These are phyloP conservation scores for Vigna reflexopilosa DNA, from an alignment of 306 rosid species.

Conservation along the genomic window DNA sequence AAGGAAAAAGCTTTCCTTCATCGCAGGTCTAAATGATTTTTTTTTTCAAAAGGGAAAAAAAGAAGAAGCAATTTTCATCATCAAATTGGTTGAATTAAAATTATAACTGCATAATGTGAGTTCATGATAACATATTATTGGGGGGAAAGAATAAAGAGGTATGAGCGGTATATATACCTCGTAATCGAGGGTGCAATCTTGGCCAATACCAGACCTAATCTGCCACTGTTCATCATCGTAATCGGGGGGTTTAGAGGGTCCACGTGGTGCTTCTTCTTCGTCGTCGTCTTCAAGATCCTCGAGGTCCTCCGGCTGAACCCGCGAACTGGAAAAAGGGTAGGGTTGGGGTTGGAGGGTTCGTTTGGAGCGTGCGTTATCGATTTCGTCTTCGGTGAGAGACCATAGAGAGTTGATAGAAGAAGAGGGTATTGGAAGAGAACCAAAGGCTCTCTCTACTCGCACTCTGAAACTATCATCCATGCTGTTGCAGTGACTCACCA, in stretches of 20 bases:
- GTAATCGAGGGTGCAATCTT: slow-evolving; percentile 80
- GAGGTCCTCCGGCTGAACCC: slow-evolving; percentile 54
- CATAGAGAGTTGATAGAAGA: slow-evolving; percentile 61
- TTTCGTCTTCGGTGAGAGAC: slow-evolving; percentile 83
- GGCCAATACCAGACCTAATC: slow-evolving; percentile 77
- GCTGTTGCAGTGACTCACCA: not conserved
- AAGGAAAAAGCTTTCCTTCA: not conserved
- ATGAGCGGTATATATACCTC: slow-evolving; percentile 57
- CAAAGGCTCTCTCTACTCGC: slow-evolving; percentile 44
- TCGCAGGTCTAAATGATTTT: not conserved
- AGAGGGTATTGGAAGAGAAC: slow-evolving; percentile 49
- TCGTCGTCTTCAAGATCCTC: slow-evolving; percentile 59
- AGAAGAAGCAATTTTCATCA: not conserved
- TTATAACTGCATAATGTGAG: not conserved
- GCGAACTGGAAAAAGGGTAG: slow-evolving; percentile 13
- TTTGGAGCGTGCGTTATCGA: slow-evolving; percentile 48
- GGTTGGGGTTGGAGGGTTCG: slow-evolving; percentile 48
- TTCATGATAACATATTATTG: not conserved
- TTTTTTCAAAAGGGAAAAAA: not conserved
- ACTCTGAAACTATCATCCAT: slow-evolving; percentile 56
- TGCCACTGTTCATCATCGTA: slow-evolving; percentile 87
- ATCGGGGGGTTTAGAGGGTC: slow-evolving; percentile 60
- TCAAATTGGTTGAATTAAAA: not conserved
- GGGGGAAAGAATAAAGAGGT: not conserved
- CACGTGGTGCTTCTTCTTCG: slow-evolving; percentile 44